Base-by-base conservation (phyloP, 108 stramenopile genomes). In the Cyclotella choctawhatcheeana region DNA sequence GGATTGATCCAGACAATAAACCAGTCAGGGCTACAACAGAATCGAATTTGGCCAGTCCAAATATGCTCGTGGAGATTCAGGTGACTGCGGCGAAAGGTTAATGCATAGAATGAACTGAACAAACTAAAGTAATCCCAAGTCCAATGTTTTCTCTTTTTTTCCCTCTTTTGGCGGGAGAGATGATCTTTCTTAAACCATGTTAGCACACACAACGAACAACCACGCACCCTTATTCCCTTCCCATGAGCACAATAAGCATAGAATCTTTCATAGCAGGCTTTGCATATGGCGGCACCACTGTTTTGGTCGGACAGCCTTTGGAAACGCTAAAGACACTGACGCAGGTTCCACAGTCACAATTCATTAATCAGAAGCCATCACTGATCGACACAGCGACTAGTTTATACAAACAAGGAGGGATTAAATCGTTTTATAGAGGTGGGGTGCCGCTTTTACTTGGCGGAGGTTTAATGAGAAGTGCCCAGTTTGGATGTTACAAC, bases 401-500 rank as follows among this genome's bases (percentile, higher is more conserved):
- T 16, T 56, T 91, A 24, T 92, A 80, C 54, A 13, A 20, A 3
- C 25, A 68, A 48, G 85, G 86, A 60, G 88, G 90, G n/a, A 55
- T 94, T 8, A 35, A 52, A 0, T 89, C 89, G 0, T 74, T 95
- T 18, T 95, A 92, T 71, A 70, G 89, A 21, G 91, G 93, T 10
- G 89, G 91, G 0, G 37, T 85, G 18, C 89, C 91, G 17, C 40
- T 95, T 1, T 76, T 95, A 51, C n/a, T 95, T 12, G 93, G 93
- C 27, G 93, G 93, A 1, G 70, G 82, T 18, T 48, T 95, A 17
- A 89, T 92, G 85, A 63, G 93, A 54, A 88, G 87, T 32, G 93
- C 93, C 0, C 93, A 95, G 71, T 95, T 95, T 74, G 93, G 93
- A 20, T 83, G 89, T n/a, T 84, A 87, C 61, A 86, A 82, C 14